A percentile compares a stretch with the other conserved stretches of the same genome.
phyloP scores from a whole-genome alignment of 2,329 filamentous ascomycete species.

The Diaporthe helianthi region DNA sequence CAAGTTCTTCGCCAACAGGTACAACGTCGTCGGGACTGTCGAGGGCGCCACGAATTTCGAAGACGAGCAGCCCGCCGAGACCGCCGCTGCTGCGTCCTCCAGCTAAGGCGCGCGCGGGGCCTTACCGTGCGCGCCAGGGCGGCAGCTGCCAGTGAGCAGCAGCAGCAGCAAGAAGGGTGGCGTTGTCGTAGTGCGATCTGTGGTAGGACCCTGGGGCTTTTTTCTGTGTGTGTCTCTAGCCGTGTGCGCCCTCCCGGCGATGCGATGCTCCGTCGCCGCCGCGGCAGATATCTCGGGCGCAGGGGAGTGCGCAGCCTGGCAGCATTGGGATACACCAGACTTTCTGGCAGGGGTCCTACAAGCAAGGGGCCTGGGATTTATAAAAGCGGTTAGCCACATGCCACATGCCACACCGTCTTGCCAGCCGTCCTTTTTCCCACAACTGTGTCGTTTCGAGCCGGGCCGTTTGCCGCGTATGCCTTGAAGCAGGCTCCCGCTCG shows the following conservation, averaged over 20 bases:
- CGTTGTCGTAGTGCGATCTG: neutral
- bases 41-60: constrained; percentile 66
- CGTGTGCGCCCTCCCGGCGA: neutral
- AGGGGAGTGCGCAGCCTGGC: neutral
- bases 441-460: constrained; percentile 13
- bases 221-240: neutral
- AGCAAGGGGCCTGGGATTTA: neutral
- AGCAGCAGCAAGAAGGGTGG: neutral
- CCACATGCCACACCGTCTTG: constrained; percentile 8
- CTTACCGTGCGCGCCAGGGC: neutral
- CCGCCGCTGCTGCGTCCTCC: neutral
- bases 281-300: neutral
- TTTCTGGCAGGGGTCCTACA: neutral
- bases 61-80: constrained; percentile 26
- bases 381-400: neutral
- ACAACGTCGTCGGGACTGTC: constrained; percentile 83
- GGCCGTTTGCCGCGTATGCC: constrained; percentile 9
- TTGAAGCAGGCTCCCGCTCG: neutral
- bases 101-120: neutral
- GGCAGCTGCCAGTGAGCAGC: neutral
- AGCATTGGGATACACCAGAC: constrained; percentile 13
- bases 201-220: neutral
- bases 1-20: constrained; percentile 95
- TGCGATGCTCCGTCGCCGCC: neutral
- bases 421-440: neutral